Conservation (phyloP, 257 asterid species). For the Ophiorrhiza pumila region DNA sequence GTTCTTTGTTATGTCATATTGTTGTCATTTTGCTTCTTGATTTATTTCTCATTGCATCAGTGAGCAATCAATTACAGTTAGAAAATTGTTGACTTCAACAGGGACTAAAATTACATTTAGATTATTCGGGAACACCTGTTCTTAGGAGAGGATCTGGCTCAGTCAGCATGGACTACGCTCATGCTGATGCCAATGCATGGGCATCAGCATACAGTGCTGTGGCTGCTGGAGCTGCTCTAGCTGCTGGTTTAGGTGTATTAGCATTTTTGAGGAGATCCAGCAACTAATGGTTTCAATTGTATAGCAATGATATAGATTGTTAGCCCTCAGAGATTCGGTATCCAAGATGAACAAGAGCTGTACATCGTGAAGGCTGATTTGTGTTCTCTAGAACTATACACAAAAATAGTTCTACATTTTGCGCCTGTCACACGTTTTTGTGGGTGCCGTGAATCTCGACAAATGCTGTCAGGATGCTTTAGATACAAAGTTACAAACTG, state of each 20-base stretch:
- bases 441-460: conserved; percentile 4
- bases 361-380: neutral
- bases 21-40: neutral
- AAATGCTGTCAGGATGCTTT: neutral
- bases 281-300: conserved; percentile 21
- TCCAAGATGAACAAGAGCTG: conserved; percentile 1
- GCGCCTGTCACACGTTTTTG: conserved; percentile 9
- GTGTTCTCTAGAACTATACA: neutral
- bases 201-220: conserved; percentile 69
- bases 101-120: conserved; percentile 84
- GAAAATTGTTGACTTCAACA: conserved; percentile 26
- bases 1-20: neutral
- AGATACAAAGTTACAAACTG: neutral
- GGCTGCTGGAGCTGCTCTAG: conserved; percentile 88
- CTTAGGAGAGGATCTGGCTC: conserved; percentile 42
- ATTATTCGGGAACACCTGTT: conserved; percentile 45
- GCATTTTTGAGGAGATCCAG: conserved; percentile 62
- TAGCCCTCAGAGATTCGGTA: neutral
- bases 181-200: conserved; percentile 58
- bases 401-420: neutral
- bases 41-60: neutral
- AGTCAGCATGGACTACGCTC: conserved; percentile 43
- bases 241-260: conserved; percentile 69
- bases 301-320: neutral
- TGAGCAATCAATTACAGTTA: neutral